Evolutionary conservation across 2,329 filamentous ascomycete species (phyloP), one percentile per base, ranked within the genome.

Genomic region (Fusarium pseudocircinatum): DNA sequence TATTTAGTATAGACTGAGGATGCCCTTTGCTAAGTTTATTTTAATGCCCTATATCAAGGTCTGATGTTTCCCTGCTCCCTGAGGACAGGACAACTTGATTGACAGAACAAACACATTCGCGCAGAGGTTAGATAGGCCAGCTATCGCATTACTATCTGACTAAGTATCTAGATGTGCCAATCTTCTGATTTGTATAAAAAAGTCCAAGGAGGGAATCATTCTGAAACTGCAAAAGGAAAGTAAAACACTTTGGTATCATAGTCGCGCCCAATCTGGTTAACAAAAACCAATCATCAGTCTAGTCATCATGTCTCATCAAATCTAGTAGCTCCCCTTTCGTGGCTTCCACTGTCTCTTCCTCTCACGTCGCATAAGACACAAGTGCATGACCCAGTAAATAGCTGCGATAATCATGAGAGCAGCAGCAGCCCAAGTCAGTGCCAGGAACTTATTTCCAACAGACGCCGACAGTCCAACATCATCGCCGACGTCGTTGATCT

Each of bases 401-500:
- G 81, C 63, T 0, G 82, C 76, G 2, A 80, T 68, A 7, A 82
- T 75, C 83, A 87, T 87, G 67, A 85, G 78, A 7, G 76, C 85
- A 22, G 86, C 83, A 4, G 86, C 81, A 9, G 85, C 81, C 87
- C 86, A 89, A 10, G 82, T 82, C 43, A 88, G 75, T 37, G 75
- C 81, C 72, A 84, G 80, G 69, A 89, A 86, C 78, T 84, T 84
- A 47, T 58, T 74, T 13, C 87, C 87, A 16, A 79, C 72, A 18
- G 78, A 71, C 1, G 85, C 86, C 5, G 82, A 80, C 28, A 89
- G 79, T 46, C 86, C 87, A 22, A 86, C 79, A 6, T 82, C 80
- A 18, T 83, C 80, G 61, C 85, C 86, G 11, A 81, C 69, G 3
- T 83, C 77, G 75, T 86, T 85, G 77, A 88, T 82, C 70, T 79